A percentile compares a stretch with the other conserved stretches of the same genome.
Conservation (phyloP, 371 early-diverging fungal species). For the Mucor indicus region DNA sequence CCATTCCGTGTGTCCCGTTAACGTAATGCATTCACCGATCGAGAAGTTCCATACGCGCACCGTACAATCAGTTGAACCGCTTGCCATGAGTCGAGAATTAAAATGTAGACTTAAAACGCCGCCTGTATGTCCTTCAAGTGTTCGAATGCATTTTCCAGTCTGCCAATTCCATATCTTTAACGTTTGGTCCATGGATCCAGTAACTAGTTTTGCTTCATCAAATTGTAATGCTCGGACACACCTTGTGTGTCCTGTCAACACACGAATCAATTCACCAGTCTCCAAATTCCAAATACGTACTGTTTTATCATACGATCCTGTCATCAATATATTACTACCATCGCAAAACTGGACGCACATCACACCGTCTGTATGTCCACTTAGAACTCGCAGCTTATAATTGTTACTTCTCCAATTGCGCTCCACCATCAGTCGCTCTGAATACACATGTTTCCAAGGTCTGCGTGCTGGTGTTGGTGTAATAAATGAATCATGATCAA, state of each 20-base stretch:
- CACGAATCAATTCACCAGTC: constrained; percentile 66
- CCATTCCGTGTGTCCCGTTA: constrained; percentile 84
- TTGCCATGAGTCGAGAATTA: constrained; percentile 73
- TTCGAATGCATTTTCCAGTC: constrained; percentile 84
- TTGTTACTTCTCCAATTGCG: constrained; percentile 83
- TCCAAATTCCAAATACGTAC: constrained; percentile 82
- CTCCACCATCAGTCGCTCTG: constrained; percentile 78
- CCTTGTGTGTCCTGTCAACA: constrained; percentile 82
- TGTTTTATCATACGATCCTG: constrained; percentile 84
- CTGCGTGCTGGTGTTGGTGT: constrained; percentile 19
- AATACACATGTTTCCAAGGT: constrained; percentile 84
- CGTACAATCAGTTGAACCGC: constrained; percentile 83
- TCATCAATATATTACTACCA: constrained; percentile 61
- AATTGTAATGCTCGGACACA: constrained; percentile 87
- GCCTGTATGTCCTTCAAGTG: constrained; percentile 78
- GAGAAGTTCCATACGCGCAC: constrained; percentile 92
- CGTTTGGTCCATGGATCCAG: constrained; percentile 90
- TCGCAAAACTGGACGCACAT: constrained; percentile 89
- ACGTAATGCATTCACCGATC: constrained; percentile 72
- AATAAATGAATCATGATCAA: not conserved
- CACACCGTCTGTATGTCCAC: constrained; percentile 85
- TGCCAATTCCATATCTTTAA: constrained; percentile 97
- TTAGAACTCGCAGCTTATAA: constrained; percentile 52
- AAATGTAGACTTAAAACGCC: constrained; percentile 88
- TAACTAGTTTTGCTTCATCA: constrained; percentile 79